Evolutionary conservation across 140 eudicot genomes (phyloP).

Genomic region (Cichorium intybus): DNA sequence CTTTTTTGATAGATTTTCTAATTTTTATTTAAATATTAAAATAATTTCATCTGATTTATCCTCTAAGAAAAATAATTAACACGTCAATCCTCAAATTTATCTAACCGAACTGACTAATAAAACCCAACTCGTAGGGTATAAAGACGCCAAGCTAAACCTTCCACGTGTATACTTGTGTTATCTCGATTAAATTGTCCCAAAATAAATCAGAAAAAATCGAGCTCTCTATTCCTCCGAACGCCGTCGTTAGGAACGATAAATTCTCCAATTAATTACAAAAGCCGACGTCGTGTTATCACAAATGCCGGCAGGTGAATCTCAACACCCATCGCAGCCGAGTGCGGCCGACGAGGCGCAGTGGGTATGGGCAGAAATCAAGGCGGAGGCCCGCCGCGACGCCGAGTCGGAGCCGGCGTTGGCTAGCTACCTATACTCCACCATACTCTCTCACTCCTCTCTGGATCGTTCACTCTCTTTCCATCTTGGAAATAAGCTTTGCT

Average conservation of each 20-base stretch:
- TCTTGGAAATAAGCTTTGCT: slow-evolving; percentile 87
- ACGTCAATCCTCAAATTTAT: too few species aligned
- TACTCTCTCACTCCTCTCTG: slow-evolving; percentile 73
- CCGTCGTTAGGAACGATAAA: background rate
- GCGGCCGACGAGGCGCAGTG: slow-evolving; percentile 52
- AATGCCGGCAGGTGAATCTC: slow-evolving; percentile 61
- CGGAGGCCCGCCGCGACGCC: slow-evolving; percentile 77
- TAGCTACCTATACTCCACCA: slow-evolving; percentile 74
- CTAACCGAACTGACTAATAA: too few species aligned
- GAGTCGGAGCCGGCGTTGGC: slow-evolving; percentile 96
- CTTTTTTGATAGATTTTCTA: too few species aligned
- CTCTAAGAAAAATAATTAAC: too few species aligned
- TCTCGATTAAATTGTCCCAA: background rate
- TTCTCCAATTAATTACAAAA: background rate
- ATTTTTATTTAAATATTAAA: too few species aligned
- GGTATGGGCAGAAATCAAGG: slow-evolving; percentile 74
- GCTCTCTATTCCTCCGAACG: background rate
- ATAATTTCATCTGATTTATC: too few species aligned
- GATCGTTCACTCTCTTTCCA: slow-evolving; percentile 81
- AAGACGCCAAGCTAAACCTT: background rate
- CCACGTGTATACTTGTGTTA: background rate
- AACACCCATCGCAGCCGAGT: slow-evolving; percentile 24
- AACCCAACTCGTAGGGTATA: background rate
- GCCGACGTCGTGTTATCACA: background rate
- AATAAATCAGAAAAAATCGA: background rate